A percentile compares a stretch with the other conserved stretches of the same genome.
Conservation (phyloP, 1,139 yeast species). For the Yarrowia galli region DNA sequence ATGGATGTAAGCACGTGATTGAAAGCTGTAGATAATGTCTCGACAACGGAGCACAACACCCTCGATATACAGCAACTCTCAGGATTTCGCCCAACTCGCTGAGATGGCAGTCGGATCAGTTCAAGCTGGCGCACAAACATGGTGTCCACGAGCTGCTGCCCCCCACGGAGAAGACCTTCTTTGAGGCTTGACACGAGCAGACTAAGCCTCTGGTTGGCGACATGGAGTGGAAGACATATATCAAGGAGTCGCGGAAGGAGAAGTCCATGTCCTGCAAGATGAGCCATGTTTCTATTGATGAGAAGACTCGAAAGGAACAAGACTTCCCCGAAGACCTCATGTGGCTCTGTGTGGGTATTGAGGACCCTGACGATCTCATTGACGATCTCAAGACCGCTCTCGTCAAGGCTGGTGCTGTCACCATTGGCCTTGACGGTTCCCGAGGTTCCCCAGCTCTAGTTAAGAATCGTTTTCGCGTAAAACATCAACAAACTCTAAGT, state of each 20-base stretch:
- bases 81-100: too few species aligned
- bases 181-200: slow-evolving; percentile 73
- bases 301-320: slow-evolving; percentile 74
- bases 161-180: slow-evolving; percentile 74
- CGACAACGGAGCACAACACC: too few species aligned
- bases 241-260: slow-evolving; percentile 63
- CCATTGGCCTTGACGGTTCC: slow-evolving; percentile 45
- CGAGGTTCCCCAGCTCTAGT: too few species aligned
- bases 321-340: slow-evolving; percentile 91
- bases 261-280: slow-evolving; percentile 89
- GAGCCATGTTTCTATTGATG: slow-evolving; percentile 95
- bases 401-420: slow-evolving; percentile 67
- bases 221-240: slow-evolving; percentile 27
- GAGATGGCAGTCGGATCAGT: slow-evolving; percentile 85
- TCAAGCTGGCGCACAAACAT: slow-evolving; percentile 79
- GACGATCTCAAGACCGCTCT: slow-evolving; percentile 77
- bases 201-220: slow-evolving; percentile 49
- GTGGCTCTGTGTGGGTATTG: slow-evolving; percentile 88
- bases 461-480: too few species aligned
- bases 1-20: too few species aligned
- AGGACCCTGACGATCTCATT: slow-evolving; percentile 66
- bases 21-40: too few species aligned
- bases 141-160: slow-evolving; percentile 86
- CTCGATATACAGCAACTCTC: too few species aligned
- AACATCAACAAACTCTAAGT: too few species aligned